Evolutionary conservation across 495 filamentous ascomycete genomes (phyloP).

Genomic region (Thermothielavioides terrestris): DNA sequence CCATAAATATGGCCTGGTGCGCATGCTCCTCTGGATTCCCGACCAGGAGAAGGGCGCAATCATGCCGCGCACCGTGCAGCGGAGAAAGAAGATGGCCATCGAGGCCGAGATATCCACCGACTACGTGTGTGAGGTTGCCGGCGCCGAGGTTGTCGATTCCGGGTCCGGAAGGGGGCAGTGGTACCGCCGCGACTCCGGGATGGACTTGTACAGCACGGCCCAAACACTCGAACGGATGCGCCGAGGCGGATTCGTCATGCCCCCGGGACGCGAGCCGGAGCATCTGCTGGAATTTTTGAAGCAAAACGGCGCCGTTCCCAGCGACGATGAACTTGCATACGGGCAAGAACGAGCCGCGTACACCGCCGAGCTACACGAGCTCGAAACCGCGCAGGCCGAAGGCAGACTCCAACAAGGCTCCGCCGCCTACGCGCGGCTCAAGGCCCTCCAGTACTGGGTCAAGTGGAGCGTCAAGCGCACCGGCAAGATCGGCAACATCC

Average conservation of each 20-base stretch:
- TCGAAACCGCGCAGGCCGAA: constrained; percentile 25
- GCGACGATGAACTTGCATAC: no score
- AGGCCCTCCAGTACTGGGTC: constrained; percentile 19
- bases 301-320: no score
- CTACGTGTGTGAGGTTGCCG: constrained; percentile 38
- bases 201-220: constrained; percentile 28
- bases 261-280: constrained; percentile 22
- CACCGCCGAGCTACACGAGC: constrained; percentile 19
- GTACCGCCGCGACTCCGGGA: constrained; percentile 22
- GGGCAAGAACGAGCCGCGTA: constrained; percentile 26
- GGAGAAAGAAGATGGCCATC: constrained; percentile 46
- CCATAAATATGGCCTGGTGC: constrained; percentile 57
- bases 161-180: not conserved
- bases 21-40: constrained; percentile 57
- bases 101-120: constrained; percentile 49
- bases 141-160: constrained; percentile 12
- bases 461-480: constrained; percentile 15
- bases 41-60: constrained; percentile 43
- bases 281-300: constrained; percentile 21
- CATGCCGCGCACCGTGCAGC: constrained; percentile 43
- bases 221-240: constrained; percentile 28
- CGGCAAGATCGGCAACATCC: constrained; percentile 18
- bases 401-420: constrained; percentile 17
- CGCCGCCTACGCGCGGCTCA: constrained; percentile 12
- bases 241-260: constrained; percentile 21